phyloP scores from a whole-genome alignment of 129 eudicot genomes.

The Centella asiatica region DNA sequence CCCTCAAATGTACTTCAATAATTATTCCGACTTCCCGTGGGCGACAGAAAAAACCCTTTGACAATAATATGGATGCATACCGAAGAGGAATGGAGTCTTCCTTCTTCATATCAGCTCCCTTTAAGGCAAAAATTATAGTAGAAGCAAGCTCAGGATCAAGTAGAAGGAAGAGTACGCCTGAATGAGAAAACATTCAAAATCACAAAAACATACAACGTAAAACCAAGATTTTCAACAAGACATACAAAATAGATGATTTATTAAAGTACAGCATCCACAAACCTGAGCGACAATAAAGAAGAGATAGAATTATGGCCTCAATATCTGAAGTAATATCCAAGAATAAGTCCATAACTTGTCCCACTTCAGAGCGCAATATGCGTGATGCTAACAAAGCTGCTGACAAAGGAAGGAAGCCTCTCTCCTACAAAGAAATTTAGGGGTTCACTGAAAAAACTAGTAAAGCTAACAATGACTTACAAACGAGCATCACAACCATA shows the following conservation, averaged over 20 bases:
- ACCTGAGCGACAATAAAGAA: slow-evolving; percentile 90
- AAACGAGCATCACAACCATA: background rate
- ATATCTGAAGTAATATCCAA: slow-evolving; percentile 62
- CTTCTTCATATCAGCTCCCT: slow-evolving; percentile 43
- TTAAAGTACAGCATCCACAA: slow-evolving; percentile 9
- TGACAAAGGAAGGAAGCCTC: slow-evolving; percentile 92
- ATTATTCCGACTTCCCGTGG: slow-evolving; percentile 64
- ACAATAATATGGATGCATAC: slow-evolving; percentile 64
- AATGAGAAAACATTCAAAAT: slow-evolving; percentile 13
- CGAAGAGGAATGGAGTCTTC: slow-evolving; percentile 79
- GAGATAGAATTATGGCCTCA: slow-evolving; percentile 66
- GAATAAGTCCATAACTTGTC: slow-evolving; percentile 45
- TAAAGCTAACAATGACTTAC: too few species aligned
- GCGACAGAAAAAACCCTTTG: slow-evolving; percentile 67
- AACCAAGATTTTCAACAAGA: background rate
- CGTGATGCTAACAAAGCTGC: slow-evolving; percentile 85
- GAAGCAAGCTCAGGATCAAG: slow-evolving; percentile 75
- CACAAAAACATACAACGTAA: background rate
- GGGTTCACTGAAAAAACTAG: background rate
- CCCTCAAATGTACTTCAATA: slow-evolving; percentile 75
- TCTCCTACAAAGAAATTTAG: slow-evolving; percentile 42
- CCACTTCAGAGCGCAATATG: slow-evolving; percentile 45
- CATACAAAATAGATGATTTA: background rate
- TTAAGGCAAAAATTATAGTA: slow-evolving; percentile 56
- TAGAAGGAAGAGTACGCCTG: slow-evolving; percentile 76